Percentiles rank a stretch among this genome's conserved stretches.
These are phyloP conservation scores for Penicillium hesseltinei DNA, from an alignment of 2,329 filamentous ascomycete species.

Conservation along the genomic window DNA sequence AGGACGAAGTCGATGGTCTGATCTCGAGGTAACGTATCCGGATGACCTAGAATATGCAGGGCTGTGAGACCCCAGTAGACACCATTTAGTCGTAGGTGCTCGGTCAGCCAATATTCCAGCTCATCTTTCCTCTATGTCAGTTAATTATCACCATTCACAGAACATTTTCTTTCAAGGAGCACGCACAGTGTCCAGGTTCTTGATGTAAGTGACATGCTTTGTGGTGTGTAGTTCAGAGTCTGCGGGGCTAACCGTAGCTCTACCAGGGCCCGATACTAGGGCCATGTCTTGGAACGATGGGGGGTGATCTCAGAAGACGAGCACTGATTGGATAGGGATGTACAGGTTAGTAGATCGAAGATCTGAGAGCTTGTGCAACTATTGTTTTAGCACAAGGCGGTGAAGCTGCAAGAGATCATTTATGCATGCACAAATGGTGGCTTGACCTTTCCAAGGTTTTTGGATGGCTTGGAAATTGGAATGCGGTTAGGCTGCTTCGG, in stretches of 20 bases:
- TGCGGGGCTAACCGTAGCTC: conserved; percentile 46
- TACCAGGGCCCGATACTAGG: conserved; percentile 59
- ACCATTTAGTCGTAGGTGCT: conserved; percentile 91
- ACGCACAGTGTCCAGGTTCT: conserved; percentile 80
- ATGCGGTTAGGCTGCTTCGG: not conserved
- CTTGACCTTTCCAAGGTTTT: not conserved
- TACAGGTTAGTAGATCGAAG: conserved; percentile 14
- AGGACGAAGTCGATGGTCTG: conserved; percentile 90
- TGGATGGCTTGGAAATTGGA: not conserved
- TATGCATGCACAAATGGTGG: not conserved
- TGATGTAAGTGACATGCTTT: conserved; percentile 87
- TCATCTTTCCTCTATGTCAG: conserved; percentile 75
- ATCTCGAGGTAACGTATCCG: conserved; percentile 75
- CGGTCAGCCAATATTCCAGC: conserved; percentile 95
- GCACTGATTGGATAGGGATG: conserved; percentile 14
- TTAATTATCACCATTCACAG: conserved; percentile 27
- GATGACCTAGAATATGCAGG: conserved; percentile 77
- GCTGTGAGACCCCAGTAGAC: conserved; percentile 95
- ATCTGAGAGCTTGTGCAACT: not conserved
- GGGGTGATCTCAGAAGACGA: not conserved
- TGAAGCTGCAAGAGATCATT: not conserved
- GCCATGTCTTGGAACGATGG: conserved; percentile 48
- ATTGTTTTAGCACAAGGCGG: not conserved
- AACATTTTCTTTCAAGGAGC: conserved; percentile 18
- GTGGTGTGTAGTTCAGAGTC: conserved; percentile 55